These are phyloP conservation scores for Metschnikowia kunwiensis DNA, from an alignment of 805 yeast species.

Conservation along the genomic window DNA sequence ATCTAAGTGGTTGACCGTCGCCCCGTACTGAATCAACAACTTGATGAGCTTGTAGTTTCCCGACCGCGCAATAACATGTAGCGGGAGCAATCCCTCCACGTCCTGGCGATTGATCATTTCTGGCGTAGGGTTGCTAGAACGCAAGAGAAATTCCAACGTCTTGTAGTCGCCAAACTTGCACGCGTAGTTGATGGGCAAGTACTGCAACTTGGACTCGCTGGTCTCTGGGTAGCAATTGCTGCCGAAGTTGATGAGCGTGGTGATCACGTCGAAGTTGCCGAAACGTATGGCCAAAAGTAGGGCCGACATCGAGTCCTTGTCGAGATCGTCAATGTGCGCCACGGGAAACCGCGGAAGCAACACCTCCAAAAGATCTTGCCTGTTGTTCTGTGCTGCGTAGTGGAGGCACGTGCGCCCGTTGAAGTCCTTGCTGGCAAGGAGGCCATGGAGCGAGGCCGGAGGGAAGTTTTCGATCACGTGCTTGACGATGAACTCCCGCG, in stretches of 20 bases:
- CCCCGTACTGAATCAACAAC: slow-evolving; percentile 66
- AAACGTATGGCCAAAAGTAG: slow-evolving; percentile 73
- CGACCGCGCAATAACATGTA: slow-evolving; percentile 83
- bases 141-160: slow-evolving; percentile 62
- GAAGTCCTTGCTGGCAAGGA: slow-evolving; percentile 48
- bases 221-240: slow-evolving; percentile 42
- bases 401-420: slow-evolving; percentile 83
- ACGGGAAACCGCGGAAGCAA: slow-evolving; percentile 39
- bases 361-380: slow-evolving; percentile 42
- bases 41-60: slow-evolving; percentile 73
- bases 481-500: slow-evolving; percentile 36
- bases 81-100: slow-evolving; percentile 85
- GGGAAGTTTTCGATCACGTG: slow-evolving; percentile 28
- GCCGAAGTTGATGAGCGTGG: slow-evolving; percentile 32
- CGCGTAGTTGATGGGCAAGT: slow-evolving; percentile 79
- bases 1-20: slow-evolving; percentile 72
- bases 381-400: slow-evolving; percentile 66
- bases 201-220: slow-evolving; percentile 54
- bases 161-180: slow-evolving; percentile 78
- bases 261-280: slow-evolving; percentile 48
- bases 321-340: slow-evolving; percentile 48
- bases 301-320: slow-evolving; percentile 79
- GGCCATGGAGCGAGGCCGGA: slow-evolving; percentile 16
- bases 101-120: slow-evolving; percentile 51
- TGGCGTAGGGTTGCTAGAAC: slow-evolving; percentile 28